phyloP scores from a whole-genome alignment of 163 green algal genomes.

The Scenedesmus sp. region DNA sequence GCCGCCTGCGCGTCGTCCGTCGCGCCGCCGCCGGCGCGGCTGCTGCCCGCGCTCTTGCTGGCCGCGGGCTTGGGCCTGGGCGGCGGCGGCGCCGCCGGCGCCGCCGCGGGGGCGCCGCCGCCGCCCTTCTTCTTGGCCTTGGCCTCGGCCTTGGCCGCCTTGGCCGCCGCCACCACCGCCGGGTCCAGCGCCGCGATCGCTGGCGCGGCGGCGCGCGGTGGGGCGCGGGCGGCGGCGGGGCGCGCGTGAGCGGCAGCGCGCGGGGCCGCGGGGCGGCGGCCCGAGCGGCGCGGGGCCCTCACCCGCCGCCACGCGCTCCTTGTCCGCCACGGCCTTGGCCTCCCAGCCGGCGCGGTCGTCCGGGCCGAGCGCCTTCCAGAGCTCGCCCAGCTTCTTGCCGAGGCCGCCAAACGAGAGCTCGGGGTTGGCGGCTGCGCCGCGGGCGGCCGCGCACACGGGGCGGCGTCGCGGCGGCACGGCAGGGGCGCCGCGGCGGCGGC shows the following conservation, averaged over 20 bases:
- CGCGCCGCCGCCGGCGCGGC: not conserved
- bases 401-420: slow-evolving; percentile 11
- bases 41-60: not conserved
- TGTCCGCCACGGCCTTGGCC: slow-evolving; percentile 12
- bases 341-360: not conserved
- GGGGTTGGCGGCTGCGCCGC: slow-evolving; percentile 9
- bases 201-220: too few species aligned
- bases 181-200: slow-evolving; percentile 34
- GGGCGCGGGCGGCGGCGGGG: too few species aligned
- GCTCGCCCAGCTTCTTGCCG: slow-evolving; percentile 11
- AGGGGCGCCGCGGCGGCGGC: not conserved
- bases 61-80: too few species aligned
- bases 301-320: slow-evolving; percentile 11
- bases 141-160: not conserved
- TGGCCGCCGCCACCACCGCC: not conserved
- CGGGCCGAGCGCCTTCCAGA: slow-evolving; percentile 21
- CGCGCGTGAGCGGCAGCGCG: too few species aligned
- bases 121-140: slow-evolving; percentile 13
- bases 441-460: not conserved
- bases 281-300: too few species aligned
- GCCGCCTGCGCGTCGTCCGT: not conserved
- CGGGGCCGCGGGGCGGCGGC: too few species aligned
- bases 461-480: not conserved
- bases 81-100: too few species aligned
- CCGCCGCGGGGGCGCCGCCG: too few species aligned